These are phyloP conservation scores for Diaporthe amygdali DNA, from an alignment of 2,329 filamentous ascomycete genomes.

Conservation along the genomic window DNA sequence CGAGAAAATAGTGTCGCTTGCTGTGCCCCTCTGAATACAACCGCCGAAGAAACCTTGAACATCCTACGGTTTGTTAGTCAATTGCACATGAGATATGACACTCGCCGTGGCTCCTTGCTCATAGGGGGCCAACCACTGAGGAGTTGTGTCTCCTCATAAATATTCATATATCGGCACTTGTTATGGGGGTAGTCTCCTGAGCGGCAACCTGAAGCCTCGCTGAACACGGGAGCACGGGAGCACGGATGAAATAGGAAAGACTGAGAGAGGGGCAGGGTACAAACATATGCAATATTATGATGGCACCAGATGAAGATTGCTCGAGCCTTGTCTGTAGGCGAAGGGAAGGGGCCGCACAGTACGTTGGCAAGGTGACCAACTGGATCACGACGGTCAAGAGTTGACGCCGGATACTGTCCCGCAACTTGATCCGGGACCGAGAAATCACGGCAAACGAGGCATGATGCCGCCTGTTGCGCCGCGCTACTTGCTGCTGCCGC, in stretches of 20 bases:
- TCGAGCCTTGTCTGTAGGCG: conserved; percentile 86
- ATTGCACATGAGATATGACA: background rate
- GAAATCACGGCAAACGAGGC: conserved; percentile 87
- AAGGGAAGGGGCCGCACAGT: conserved; percentile 80
- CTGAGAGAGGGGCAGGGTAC: background rate
- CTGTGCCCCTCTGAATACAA: conserved; percentile 68
- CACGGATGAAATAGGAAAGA: background rate
- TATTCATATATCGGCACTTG: background rate
- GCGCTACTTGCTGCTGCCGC: conserved; percentile 42
- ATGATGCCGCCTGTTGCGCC: conserved; percentile 45
- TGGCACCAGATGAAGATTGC: conserved; percentile 96
- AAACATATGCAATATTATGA: conserved; percentile 85
- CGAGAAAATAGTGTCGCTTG: conserved; percentile 73
- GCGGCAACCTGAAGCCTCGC: background rate
- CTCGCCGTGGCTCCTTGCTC: no score
- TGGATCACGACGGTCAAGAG: conserved; percentile 69
- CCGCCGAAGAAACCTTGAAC: conserved; percentile 78
- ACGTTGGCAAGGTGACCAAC: conserved; percentile 78
- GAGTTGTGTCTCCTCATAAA: background rate
- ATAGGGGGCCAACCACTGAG: background rate
- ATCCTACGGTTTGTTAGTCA: conserved; percentile 42
- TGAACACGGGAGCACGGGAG: background rate
- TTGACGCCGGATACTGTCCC: conserved; percentile 73
- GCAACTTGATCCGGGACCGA: conserved; percentile 80
- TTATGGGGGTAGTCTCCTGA: background rate